Base-by-base conservation (phyloP, 2,329 filamentous ascomycete species). In the Arthrocladium fulminans region DNA sequence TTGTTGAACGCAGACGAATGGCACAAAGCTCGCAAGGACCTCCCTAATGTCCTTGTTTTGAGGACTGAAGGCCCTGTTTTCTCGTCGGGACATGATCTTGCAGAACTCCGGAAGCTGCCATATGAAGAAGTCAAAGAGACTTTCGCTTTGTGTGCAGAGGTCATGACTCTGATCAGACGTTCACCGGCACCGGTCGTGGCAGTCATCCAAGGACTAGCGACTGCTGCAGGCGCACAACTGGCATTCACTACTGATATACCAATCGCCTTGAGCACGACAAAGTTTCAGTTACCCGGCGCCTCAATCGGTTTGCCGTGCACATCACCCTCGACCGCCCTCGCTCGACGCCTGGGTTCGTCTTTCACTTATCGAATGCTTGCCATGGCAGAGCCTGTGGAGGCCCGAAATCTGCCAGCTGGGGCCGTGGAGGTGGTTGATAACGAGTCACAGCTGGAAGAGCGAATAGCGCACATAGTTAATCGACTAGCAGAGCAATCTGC, bases 111-210 rank as follows among this genome's bases (percentile, higher is more conserved):
- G 17, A 50, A 48, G 10, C 35, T 58, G 25, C 46, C 53, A 19
- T 49, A 58, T 25, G 56, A 55, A 13, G 53, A 56, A 25, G 56
- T 58, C 45, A 58, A 57, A 34, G 54, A 58, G 49, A 55, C 56
- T 3, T 58, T 58, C 38, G 51, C 49, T n/a, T 45, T 58, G 13
- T 58, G 56, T 25, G 56, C 54, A 15, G 56, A 58, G 40, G 54
- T 58, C 32, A 58, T 58, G 54, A 54, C 49, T 17, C 39, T 58
- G 34, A 58, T 58, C 38, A 32, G 54, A 35, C 49, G 56, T 19
- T 56, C 54, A 19, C 56, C 56, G n/a, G 54, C 49, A 9, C 56
- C 56, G 3, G 56, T 58, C 4, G 50, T 58, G 15, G 56, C 52
- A 4, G 49, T 53, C n/a, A 51, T 58, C 17, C 56, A 58, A 42